Base-by-base conservation (phyloP, 345 rosid species). In the Eucalyptus polyanthemos region DNA sequence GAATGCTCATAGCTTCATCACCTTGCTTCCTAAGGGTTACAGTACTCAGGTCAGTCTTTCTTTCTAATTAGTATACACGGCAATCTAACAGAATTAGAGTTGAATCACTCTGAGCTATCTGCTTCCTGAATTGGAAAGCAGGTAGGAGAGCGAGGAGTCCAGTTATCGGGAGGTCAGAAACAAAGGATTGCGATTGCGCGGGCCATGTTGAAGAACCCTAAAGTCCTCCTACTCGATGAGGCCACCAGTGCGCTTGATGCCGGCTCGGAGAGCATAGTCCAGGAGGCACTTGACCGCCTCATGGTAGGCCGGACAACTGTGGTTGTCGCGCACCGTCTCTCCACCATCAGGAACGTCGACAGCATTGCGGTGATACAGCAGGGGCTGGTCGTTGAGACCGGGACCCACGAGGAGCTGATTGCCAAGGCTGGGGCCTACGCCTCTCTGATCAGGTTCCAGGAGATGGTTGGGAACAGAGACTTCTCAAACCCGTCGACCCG, bases 241-340 rank as follows among this genome's bases (percentile, higher is more conserved):
- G 99, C 99, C 88, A 98, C 99, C 22, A 98, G 99, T 42, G 99
- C 99, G 9, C 99, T 98, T 42, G 99, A 98, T 91, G 99, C 99
- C 42, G 91, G 99, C 91, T 98, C 99, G 12, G 99, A 97, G 93
- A 97, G 97, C 94, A 97, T 98, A 86, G 99, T 98, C 90, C 99
- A 98, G 89, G 99, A 98, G 93, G 99, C 99, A 60, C 93, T 98
- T 49, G 99, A 98, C 87, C 97, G 99, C 80, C 96, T 98, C 65
- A 98, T 97, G 99, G 97, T 97, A 8, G 99, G 99, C 67, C 95
- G 99, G 92, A 98, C 99, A 37, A 98, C 99, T 4, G 97, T 98
- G 8, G 97, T 98, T 34, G 99, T 98, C 53, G 99, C 99, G 15
- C 99, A 98, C 95, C 95, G 99, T 86, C 99, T 98, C 83, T 97